Conservation (phyloP, 1,284 basidiomycete species). For the Mixia osmundae region DNA sequence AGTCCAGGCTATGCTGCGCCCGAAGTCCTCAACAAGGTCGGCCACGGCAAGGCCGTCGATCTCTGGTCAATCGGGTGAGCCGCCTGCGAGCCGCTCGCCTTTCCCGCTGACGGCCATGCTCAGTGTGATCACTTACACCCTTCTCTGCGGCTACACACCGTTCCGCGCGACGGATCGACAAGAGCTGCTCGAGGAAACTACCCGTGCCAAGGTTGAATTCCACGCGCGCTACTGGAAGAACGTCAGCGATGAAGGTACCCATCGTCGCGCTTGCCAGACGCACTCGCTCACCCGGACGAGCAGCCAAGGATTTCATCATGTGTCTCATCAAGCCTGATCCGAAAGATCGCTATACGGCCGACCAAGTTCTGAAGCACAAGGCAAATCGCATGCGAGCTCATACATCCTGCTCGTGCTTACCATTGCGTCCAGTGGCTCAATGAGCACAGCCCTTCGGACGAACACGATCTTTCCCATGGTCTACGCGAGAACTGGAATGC, state of each 20-base stretch:
- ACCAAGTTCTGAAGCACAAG: constrained; percentile 38
- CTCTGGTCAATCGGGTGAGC: constrained; percentile 32
- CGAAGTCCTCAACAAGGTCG: constrained; percentile 35
- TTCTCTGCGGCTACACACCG: constrained; percentile 28
- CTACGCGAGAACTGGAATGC: constrained; percentile 40
- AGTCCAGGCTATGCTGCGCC: constrained; percentile 66
- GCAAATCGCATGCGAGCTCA: not conserved
- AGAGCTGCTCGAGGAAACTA: constrained; percentile 57
- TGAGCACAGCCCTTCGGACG: constrained; percentile 32
- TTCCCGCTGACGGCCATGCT: not conserved
- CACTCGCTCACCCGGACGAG: not conserved
- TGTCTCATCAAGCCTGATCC: constrained; percentile 51
- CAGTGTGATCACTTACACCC: constrained; percentile 69
- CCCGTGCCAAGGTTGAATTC: constrained; percentile 59
- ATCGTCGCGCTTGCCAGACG: not conserved
- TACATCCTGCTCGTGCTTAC: not conserved
- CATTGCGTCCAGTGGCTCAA: constrained; percentile 52
- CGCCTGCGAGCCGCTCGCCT: not conserved
- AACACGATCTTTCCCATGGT: constrained; percentile 43
- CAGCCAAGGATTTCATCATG: constrained; percentile 68
- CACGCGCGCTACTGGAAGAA: constrained; percentile 88
- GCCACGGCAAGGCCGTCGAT: constrained; percentile 80
- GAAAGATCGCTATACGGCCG: constrained; percentile 42
- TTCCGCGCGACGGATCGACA: constrained; percentile 64
- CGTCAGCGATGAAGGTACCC: constrained; percentile 38